These are phyloP conservation scores for barrel medic (Medicago truncatula) DNA, from an alignment of 306 rosid genomes.

Conservation along the genomic window DNA sequence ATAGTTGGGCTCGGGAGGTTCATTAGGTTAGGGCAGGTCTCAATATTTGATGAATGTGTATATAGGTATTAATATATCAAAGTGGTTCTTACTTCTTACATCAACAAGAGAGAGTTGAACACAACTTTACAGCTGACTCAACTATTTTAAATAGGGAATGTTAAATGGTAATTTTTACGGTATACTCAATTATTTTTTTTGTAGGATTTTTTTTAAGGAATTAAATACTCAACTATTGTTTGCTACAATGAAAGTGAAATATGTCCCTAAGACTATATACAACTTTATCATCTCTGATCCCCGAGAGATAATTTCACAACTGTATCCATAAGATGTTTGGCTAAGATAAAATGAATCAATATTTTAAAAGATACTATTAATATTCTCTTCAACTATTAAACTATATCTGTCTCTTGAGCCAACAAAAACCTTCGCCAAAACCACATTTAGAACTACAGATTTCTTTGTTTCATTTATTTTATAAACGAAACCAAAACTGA, in stretches of 20 bases:
- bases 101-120: no score
- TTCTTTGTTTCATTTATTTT: conserved; percentile 1
- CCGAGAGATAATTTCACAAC: not conserved
- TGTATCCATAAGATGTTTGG: not conserved
- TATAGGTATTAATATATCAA: no score
- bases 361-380: not conserved
- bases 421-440: conserved; percentile 34
- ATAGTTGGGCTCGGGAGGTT: no score
- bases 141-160: no score
- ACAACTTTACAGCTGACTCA: no score
- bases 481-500: not conserved
- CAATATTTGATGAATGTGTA: no score
- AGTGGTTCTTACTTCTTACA: no score
- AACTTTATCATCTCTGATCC: not conserved
- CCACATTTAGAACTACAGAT: conserved; percentile 9
- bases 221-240: not conserved
- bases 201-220: no score
- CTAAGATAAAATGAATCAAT: not conserved
- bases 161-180: no score
- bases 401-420: conserved; percentile 5
- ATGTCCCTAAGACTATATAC: not conserved
- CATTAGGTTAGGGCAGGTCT: no score
- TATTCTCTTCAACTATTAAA: conserved; percentile 5
- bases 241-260: not conserved
- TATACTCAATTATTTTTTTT: no score